Percentiles rank a stretch among this genome's conserved stretches.
These are phyloP conservation scores for Solanum sitiens DNA, from an alignment of 257 asterid species.

Conservation along the genomic window DNA sequence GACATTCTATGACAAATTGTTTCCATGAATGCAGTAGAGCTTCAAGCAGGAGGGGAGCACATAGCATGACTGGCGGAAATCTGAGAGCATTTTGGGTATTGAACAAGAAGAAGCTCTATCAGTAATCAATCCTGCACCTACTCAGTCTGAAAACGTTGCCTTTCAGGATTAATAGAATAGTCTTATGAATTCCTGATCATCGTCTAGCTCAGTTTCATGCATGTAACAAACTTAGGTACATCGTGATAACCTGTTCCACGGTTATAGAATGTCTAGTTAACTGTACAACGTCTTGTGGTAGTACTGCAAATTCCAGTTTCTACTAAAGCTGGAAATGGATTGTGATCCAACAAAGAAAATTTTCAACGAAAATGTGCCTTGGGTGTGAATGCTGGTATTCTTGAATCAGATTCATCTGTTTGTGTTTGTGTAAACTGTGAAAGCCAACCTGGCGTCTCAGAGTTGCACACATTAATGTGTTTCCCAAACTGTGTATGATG, in stretches of 20 bases:
- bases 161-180: background rate
- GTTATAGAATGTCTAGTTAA: background rate
- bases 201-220: background rate
- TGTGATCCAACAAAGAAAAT: background rate
- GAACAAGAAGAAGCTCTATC: background rate
- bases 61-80: background rate
- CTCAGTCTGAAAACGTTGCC: background rate
- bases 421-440: background rate
- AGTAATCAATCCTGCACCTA: background rate
- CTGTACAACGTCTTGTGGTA: background rate
- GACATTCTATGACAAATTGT: background rate
- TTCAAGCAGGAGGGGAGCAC: background rate
- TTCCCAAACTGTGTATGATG: background rate
- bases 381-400: background rate
- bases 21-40: background rate
- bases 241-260: background rate
- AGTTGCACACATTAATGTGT: background rate
- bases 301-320: background rate
- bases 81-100: background rate
- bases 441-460: background rate
- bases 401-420: background rate
- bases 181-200: background rate
- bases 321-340: background rate
- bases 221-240: background rate
- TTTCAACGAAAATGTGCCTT: background rate